phyloP scores from a whole-genome alignment of 2,329 filamentous ascomycete genomes.

The Alternaria solani region DNA sequence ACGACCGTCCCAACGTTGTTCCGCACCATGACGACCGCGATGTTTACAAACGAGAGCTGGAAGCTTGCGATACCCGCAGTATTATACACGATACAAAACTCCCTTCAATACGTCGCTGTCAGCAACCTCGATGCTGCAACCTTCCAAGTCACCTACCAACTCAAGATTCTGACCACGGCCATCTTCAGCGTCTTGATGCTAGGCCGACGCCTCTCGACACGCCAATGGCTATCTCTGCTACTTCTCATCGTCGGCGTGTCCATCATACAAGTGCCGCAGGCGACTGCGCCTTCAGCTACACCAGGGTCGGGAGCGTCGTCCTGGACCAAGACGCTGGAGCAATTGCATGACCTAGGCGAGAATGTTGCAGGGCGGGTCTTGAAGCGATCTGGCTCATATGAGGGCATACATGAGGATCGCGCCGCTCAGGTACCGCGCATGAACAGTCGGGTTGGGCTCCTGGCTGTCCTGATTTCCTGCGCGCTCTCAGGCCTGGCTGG shows the following conservation, averaged over 20 bases:
- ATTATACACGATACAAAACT: slow-evolving; percentile 90
- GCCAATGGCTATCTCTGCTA: slow-evolving; percentile 82
- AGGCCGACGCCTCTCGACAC: slow-evolving; percentile 71
- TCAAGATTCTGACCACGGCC: slow-evolving; percentile 92
- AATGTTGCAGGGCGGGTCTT: slow-evolving; percentile 59
- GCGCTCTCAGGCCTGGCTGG: slow-evolving; percentile 84
- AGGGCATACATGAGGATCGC: slow-evolving; percentile 78
- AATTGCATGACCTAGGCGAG: slow-evolving; percentile 72
- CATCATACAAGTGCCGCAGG: slow-evolving; percentile 80
- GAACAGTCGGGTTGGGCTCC: slow-evolving; percentile 80
- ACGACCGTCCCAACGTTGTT: slow-evolving; percentile 83
- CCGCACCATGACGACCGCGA: slow-evolving; percentile 77
- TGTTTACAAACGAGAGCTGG: slow-evolving; percentile 93
- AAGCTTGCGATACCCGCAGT: slow-evolving; percentile 89
- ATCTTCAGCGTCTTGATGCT: slow-evolving; percentile 85
- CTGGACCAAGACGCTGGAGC: slow-evolving; percentile 82
- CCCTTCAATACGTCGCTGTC: slow-evolving; percentile 90
- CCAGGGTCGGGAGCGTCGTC: slow-evolving; percentile 70
- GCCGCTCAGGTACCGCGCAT: slow-evolving; percentile 64
- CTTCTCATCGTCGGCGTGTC: slow-evolving; percentile 83
- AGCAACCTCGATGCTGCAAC: slow-evolving; percentile 91
- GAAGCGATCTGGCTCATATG: slow-evolving; percentile 81
- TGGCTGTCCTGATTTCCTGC: slow-evolving; percentile 80
- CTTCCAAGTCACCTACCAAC: slow-evolving; percentile 91
- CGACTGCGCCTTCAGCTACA: slow-evolving; percentile 59